Base-by-base conservation (phyloP, 768 basidiomycete species). In the Trichaptum fuscoviolaceum region DNA sequence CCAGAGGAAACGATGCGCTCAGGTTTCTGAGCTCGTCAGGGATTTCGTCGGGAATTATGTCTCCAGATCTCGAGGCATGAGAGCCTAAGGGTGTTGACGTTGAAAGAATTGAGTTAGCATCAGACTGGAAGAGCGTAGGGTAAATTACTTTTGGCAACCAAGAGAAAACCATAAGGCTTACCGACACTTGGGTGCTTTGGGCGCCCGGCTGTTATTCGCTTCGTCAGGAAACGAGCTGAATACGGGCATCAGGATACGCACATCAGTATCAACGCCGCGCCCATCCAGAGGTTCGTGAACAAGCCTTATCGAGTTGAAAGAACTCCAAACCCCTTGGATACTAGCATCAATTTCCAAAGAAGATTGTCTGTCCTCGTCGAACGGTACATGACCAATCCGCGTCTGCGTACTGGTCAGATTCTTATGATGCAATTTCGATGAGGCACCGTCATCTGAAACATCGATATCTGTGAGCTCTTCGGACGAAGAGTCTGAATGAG, bases 321-420 rank as follows among this genome's bases (percentile, higher is more conserved):
- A 52, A 20, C 42, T 52, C 42, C 42, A 52, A 52, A 52, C 42
- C 20, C 42, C 42, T 52, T 52, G 42, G 42, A 52, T 52, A 52
- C 42, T 52, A 52, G 42, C 42, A 52, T 52, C 42, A 52, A 52
- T 52, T 52, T 52, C 42, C 42, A 20, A 52, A 52, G 42, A 52
- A 52, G 42, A 52, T 52, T 52, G 42, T 3, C 42, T 52, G 42
- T 52, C 42, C 42, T 52, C 42, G 20, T 52, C 42, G 42, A 52
- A 52, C 42, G 42, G 42, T 12, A 20, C 20, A 52, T 52, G 42
- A 52, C 42, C 42, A 52, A 52, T 12, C 42, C 20, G 42, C 5
- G 42, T 6, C 42, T 20, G 42, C 42, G 42, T 20, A 12, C 42
- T 52, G 42, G 42, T 20, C 42, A 20, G 20, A 20, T 4, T 52